These are phyloP conservation scores for Psilocybe subaeruginosa DNA, from an alignment of 768 basidiomycete genomes.

Conservation along the genomic window DNA sequence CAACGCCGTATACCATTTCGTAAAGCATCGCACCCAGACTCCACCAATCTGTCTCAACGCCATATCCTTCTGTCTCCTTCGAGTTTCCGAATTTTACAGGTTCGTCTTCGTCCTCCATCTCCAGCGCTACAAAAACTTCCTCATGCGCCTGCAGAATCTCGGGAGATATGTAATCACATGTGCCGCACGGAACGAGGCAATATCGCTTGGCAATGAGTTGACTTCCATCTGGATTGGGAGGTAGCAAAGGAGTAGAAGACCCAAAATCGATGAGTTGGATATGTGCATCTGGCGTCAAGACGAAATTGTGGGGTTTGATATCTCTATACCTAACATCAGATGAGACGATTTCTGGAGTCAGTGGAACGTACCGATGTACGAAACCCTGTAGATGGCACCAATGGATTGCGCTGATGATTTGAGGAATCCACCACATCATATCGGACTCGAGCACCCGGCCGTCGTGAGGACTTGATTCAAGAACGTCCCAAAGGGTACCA, in stretches of 20 bases:
- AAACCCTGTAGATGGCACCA: slow-evolving; percentile 94
- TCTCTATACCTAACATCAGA: slow-evolving; percentile 53
- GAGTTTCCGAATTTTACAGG: slow-evolving; percentile 17
- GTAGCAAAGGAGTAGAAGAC: slow-evolving; percentile 78
- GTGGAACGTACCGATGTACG: slow-evolving; percentile 72
- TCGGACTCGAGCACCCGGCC: slow-evolving; percentile 69
- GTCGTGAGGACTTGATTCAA: slow-evolving; percentile 71
- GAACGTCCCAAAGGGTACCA: slow-evolving; percentile 87
- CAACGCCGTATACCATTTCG: slow-evolving; percentile 81
- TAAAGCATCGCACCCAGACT: slow-evolving; percentile 90
- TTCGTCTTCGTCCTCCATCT: slow-evolving; percentile 60
- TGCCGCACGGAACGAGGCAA: slow-evolving; percentile 86
- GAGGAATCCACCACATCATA: slow-evolving; percentile 85
- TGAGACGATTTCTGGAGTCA: neutral
- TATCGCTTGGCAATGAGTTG: slow-evolving; percentile 61
- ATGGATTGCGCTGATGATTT: slow-evolving; percentile 79
- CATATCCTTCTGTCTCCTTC: slow-evolving; percentile 57
- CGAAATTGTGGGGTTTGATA: slow-evolving; percentile 96
- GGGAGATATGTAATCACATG: slow-evolving; percentile 96
- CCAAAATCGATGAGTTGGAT: slow-evolving; percentile 95
- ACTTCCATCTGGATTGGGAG: slow-evolving; percentile 56
- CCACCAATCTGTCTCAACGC: slow-evolving; percentile 96
- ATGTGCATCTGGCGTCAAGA: slow-evolving; percentile 67
- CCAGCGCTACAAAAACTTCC: slow-evolving; percentile 76
- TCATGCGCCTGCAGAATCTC: slow-evolving; percentile 88